A percentile compares a stretch with the other conserved stretches of the same genome.
These are phyloP conservation scores for Xylariaceae sp. DNA, from an alignment of 2,329 filamentous ascomycete genomes.

Conservation along the genomic window DNA sequence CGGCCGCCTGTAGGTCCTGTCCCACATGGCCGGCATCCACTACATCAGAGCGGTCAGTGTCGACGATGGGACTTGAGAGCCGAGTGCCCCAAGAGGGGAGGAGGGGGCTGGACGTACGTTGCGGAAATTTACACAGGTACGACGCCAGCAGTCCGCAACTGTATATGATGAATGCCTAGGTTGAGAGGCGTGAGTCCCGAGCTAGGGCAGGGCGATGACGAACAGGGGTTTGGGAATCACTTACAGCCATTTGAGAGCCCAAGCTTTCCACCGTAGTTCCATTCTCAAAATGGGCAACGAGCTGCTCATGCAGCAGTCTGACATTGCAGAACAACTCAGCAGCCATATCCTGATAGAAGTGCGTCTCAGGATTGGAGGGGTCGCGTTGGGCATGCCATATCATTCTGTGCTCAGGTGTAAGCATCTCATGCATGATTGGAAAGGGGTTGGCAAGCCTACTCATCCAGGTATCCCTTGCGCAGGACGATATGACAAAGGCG, in stretches of 20 bases:
- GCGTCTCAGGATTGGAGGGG: constrained; percentile 20
- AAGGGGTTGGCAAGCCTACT: constrained; percentile 29
- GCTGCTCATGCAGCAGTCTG: constrained; percentile 38
- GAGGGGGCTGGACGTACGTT: constrained; percentile 37
- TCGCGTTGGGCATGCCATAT: constrained; percentile 34
- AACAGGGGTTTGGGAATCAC: constrained; percentile 10
- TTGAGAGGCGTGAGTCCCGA: neutral
- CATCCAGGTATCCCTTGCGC: constrained; percentile 44
- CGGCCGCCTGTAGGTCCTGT: constrained; percentile 31
- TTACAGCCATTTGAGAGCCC: constrained; percentile 45
- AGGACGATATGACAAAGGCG: constrained; percentile 50
- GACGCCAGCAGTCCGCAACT: constrained; percentile 45
- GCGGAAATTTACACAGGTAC: constrained; percentile 44
- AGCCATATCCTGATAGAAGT: constrained; percentile 37
- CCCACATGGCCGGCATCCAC: constrained; percentile 19
- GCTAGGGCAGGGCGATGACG: too few relatives aligned
- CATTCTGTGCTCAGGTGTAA: constrained; percentile 29
- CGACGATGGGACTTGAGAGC: too few relatives aligned
- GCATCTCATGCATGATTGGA: neutral
- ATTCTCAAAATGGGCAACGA: constrained; percentile 42
- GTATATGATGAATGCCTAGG: constrained; percentile 43
- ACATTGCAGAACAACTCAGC: constrained; percentile 43
- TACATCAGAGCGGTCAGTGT: constrained; percentile 8
- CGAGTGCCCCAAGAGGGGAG: too few relatives aligned
- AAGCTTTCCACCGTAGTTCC: constrained; percentile 39